Evolutionary conservation across 129 eudicot species (phyloP), one percentile per base, ranked within the genome.

Genomic region (Tagetes patula): DNA sequence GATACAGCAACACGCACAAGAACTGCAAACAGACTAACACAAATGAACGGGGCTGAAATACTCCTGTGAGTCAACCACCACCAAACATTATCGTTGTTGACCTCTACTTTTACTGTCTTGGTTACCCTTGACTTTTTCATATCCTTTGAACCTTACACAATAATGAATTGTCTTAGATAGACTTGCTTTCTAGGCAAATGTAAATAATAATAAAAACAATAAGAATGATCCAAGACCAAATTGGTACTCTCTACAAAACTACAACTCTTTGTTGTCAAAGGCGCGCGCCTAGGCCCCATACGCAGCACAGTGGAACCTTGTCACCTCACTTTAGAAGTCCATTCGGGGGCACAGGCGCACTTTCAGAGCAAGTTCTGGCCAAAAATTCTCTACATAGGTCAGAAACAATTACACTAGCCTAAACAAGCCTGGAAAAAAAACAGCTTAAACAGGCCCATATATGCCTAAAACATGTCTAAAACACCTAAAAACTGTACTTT

Each of bases 21-120:
- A 47, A 90, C 37, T 50, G 91, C 96, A 71, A 90, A 90, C 64
- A 88, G 76, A 72, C 91, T 81, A 67, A 94, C 78, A 79, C 89
- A 87, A 40, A 86, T 37, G 81, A 89, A 93, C 66, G 86, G 74
- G 13, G 87, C 81, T 30, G 65, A 72, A 32, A 86, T 60, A 64
- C 85, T 80, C 60, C 32, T 65, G 45, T 79, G 34, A n/a, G 72
- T 62, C 71, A 79, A 58, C 91, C 86, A 90, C 77, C 77, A 70
- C 89, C 82, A 62, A 30, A 48, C 45, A 59, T 34, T 48, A 49
- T 67, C 43, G 39, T 77, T 65, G 50, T 63, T 47, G 30, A 42
- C 38, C 20, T 83, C 55, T 6, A 59, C 55, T 77, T 80, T 79
- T 33, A 49, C 70, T 56, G 13, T 73, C 77, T 81, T 85, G 76